Conservation (phyloP, 1,284 basidiomycete species). For the Pseudozyma tsukubaensis region DNA sequence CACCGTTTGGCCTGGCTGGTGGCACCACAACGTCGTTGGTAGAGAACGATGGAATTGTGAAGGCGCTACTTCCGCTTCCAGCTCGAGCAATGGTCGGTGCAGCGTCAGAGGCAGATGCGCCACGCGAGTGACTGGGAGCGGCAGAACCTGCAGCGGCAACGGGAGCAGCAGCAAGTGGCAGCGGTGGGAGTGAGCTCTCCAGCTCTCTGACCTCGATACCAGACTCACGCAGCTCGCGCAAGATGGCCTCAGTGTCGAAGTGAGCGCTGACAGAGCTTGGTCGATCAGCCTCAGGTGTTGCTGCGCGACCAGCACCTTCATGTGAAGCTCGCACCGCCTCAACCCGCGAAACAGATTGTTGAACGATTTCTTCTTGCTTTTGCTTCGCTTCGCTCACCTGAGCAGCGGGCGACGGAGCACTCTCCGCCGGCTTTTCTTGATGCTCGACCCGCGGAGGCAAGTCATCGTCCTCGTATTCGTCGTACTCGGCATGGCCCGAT, state of each 20-base stretch:
- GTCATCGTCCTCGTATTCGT: constrained; percentile 62
- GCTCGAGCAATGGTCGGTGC: neutral
- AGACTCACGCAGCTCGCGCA: constrained; percentile 59
- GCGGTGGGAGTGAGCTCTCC: constrained; percentile 57
- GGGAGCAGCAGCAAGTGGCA: constrained; percentile 33
- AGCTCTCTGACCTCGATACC: constrained; percentile 63
- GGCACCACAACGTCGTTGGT: neutral
- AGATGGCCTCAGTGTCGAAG: constrained; percentile 60
- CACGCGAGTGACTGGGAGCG: neutral
- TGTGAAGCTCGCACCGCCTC: constrained; percentile 39
- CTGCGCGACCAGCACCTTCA: constrained; percentile 20
- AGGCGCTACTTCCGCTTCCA: neutral
- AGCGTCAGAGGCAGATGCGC: neutral
- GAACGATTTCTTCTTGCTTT: constrained; percentile 37
- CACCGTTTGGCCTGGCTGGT: constrained; percentile 9
- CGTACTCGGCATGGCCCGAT: constrained; percentile 30
- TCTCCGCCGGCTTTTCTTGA: neutral
- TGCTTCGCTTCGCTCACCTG: constrained; percentile 35
- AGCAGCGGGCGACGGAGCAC: neutral
- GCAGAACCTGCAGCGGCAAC: neutral
- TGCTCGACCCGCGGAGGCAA: constrained; percentile 53
- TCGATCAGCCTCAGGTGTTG: constrained; percentile 46
- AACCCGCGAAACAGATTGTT: constrained; percentile 34
- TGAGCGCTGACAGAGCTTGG: constrained; percentile 40
- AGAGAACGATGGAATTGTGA: neutral